phyloP scores from a whole-genome alignment of 2,329 filamentous ascomycete genomes.

The Didymella sp. region DNA sequence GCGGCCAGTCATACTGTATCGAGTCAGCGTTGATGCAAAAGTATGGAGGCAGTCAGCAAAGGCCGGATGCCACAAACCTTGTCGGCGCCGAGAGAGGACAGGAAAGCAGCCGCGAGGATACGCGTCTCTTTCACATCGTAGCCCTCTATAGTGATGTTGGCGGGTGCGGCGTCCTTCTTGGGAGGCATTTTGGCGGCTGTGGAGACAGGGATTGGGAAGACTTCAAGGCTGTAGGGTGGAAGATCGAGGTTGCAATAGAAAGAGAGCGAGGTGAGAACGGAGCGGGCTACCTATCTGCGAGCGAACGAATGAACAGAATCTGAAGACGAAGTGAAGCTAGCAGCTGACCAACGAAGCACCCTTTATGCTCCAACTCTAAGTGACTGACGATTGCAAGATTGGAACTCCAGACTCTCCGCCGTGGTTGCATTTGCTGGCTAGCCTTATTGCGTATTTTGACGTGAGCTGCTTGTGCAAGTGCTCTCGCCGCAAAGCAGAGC shows the following conservation, averaged over 20 bases:
- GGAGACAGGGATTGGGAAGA: background rate
- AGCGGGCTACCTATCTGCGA: background rate
- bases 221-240: background rate
- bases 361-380: slow-evolving; percentile 5
- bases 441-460: background rate
- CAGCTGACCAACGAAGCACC: background rate
- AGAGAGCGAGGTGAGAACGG: background rate
- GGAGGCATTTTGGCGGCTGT: slow-evolving; percentile 30
- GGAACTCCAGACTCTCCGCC: background rate
- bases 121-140: slow-evolving; percentile 37
- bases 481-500: background rate
- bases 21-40: background rate
- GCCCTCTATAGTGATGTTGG: slow-evolving; percentile 20
- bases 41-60: background rate
- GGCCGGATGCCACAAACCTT: slow-evolving; percentile 29
- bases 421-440: background rate
- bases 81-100: slow-evolving; percentile 35
- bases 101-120: slow-evolving; percentile 42
- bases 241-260: background rate
- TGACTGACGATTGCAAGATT: slow-evolving; percentile 7
- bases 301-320: background rate
- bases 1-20: slow-evolving; percentile 38
- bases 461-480: background rate
- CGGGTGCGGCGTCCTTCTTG: slow-evolving; percentile 24
- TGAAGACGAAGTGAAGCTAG: slow-evolving; percentile 10